These are phyloP conservation scores for Paspalum notatum DNA, from an alignment of 176 grass and related monocot species.

Conservation along the genomic window DNA sequence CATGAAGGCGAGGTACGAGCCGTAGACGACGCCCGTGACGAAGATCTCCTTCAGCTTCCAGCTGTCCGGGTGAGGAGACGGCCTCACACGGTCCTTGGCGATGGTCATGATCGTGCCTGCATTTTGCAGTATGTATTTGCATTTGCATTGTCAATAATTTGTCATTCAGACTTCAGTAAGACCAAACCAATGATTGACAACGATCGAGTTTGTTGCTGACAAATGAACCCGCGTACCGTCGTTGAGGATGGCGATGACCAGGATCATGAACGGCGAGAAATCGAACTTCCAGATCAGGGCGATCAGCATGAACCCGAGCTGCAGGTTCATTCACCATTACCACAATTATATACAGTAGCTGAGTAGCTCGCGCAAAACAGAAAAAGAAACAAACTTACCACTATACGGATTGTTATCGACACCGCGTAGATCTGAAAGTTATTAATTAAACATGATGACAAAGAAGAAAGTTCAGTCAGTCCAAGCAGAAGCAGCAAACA, in stretches of 20 bases:
- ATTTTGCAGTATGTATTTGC: no score
- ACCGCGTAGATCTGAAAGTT: slow-evolving; percentile 82
- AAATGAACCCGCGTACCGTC: slow-evolving; percentile 69
- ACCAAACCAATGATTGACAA: no score
- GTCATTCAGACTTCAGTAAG: not conserved
- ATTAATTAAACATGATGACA: not conserved
- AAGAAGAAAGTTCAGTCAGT: slow-evolving; percentile 20
- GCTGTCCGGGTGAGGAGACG: slow-evolving; percentile 90
- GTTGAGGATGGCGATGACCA: slow-evolving; percentile 96
- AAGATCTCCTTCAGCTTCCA: slow-evolving; percentile 98
- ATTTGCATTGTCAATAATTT: not conserved
- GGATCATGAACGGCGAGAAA: slow-evolving; percentile 97
- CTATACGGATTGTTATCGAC: slow-evolving; percentile 98
- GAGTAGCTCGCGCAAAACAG: no score
- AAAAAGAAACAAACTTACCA: slow-evolving; percentile 56
- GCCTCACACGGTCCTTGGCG: slow-evolving; percentile 93
- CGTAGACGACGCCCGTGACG: slow-evolving; percentile 84
- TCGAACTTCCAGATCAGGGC: slow-evolving; percentile 96
- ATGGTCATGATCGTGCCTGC: slow-evolving; percentile 98
- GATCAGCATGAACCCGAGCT: slow-evolving; percentile 97
- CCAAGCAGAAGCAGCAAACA: not conserved
- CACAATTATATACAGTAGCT: no score
- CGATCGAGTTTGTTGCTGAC: not conserved
- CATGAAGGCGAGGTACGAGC: slow-evolving; percentile 83
- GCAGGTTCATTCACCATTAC: slow-evolving; percentile 32